Conservation (phyloP, 257 asterid genomes). For the Agastache rugosa region DNA sequence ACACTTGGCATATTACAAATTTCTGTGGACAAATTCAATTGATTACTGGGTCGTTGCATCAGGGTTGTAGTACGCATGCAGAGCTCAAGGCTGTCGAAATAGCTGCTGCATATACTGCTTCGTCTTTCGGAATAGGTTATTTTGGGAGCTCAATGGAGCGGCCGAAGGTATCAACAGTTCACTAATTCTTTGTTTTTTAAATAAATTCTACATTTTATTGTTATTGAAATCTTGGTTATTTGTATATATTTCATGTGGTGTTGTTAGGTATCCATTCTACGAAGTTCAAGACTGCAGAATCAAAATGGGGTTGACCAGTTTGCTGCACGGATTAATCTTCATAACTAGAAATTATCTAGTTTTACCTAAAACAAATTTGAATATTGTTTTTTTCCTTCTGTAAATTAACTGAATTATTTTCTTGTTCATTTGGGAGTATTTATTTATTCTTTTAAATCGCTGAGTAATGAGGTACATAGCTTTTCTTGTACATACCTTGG, state of each 20-base stretch:
- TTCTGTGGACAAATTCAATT: constrained; percentile 3
- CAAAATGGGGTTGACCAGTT: constrained; percentile 55
- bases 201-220: neutral
- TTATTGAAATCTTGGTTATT: neutral
- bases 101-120: constrained; percentile 78
- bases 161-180: constrained; percentile 71
- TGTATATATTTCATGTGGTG: constrained; percentile 19
- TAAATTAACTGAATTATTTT: neutral
- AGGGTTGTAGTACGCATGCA: constrained; percentile 52
- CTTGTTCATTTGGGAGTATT: neutral
- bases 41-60: constrained; percentile 29
- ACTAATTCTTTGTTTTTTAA: neutral
- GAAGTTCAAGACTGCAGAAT: constrained; percentile 53
- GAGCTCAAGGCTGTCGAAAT: constrained; percentile 76
- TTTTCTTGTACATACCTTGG: too few species aligned
- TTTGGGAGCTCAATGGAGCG: constrained; percentile 81
- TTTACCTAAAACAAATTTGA: neutral
- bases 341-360: constrained; percentile 8
- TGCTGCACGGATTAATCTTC: constrained; percentile 61
- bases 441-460: too few species aligned
- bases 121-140: constrained; percentile 91
- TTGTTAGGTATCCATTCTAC: constrained; percentile 61
- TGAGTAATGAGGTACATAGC: too few species aligned
- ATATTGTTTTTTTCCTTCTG: neutral
- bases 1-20: constrained; percentile 8